Base-by-base conservation (phyloP, 805 yeast species). In the Phaffomyces antillensis region DNA sequence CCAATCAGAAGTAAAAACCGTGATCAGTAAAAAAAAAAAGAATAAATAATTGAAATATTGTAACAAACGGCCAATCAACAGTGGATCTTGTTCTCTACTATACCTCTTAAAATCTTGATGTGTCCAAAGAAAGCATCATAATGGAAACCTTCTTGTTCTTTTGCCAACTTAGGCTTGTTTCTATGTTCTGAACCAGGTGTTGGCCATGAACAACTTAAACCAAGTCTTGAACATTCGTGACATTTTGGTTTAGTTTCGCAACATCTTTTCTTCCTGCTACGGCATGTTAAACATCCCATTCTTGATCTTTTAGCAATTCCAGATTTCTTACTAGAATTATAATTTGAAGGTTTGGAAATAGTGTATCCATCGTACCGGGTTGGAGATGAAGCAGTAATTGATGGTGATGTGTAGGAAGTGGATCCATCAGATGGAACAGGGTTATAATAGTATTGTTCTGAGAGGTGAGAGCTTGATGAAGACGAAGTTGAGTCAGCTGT, bases 231-330 rank as follows among this genome's bases (percentile, higher is more conserved):
- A 61, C 95, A 86, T 53, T 85, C 89, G 1, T 67, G 59, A 55
- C 95, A 86, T 24, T 60, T 61, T 5, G 95, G 95, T 44, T 72
- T 72, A 1, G 71, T 66, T 58, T 86, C 93, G 56, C 86, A 83
- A 52, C 95, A 86, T 44, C 89, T 71, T 59, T 84, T 86, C 68
- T 86, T 86, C 24, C 95, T 64, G 47, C 75, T 77, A 38, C 93
- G 73, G 53, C 95, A 86, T 2, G 95, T 83, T 37, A 83, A 66
- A 59, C 95, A 86, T 0, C 95, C 95, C 71, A 72, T 70, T 55
- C 86, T 70, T 16, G 84, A 78, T 45, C 87, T 66, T 53, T 68
- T 65, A 23, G 49, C 55, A 42, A 45, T 55, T 15, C 38, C 44
- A 39, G 48, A 37, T 13, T 40, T 39, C 23, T 33, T 31, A 11